phyloP scores from a whole-genome alignment of 2,329 filamentous ascomycete genomes.

The Madurella mycetomatis region DNA sequence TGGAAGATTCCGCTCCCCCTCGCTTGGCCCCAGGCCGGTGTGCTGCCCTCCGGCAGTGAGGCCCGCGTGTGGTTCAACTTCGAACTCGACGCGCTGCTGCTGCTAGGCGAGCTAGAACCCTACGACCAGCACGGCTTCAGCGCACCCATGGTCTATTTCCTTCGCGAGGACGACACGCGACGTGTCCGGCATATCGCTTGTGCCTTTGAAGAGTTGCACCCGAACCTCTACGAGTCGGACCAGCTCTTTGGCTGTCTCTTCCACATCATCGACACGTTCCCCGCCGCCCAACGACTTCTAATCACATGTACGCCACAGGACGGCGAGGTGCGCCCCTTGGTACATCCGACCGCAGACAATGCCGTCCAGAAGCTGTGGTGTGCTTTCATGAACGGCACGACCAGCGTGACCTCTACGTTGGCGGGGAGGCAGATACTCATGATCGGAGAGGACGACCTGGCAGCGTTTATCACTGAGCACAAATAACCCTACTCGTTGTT shows the following conservation, averaged over 20 bases:
- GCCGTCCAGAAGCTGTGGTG: conserved; percentile 47
- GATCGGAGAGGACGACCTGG: conserved; percentile 41
- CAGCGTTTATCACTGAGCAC: conserved; percentile 26
- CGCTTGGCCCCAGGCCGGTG: conserved; percentile 20
- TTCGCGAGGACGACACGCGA: conserved; percentile 38
- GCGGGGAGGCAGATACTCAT: conserved; percentile 42
- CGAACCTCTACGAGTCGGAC: conserved; percentile 39
- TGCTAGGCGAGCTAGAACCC: conserved; percentile 46
- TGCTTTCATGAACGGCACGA: conserved; percentile 41
- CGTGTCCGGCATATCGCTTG: conserved; percentile 43
- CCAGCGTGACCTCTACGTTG: conserved; percentile 37
- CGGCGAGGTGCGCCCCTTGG: conserved; percentile 27
- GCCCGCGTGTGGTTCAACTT: conserved; percentile 47
- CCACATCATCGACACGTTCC: conserved; percentile 45
- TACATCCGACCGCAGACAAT: conserved; percentile 33
- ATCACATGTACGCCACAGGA: conserved; percentile 40
- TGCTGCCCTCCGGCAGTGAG: conserved; percentile 30
- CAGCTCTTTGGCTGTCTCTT: conserved; percentile 46
- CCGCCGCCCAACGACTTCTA: conserved; percentile 33
- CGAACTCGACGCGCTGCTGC: conserved; percentile 41
- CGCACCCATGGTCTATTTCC: conserved; percentile 46
- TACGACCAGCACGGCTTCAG: conserved; percentile 44
- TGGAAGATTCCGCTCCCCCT: conserved; percentile 44
- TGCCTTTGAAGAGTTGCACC: conserved; percentile 41
- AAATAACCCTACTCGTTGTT: neutral